Percentiles rank a stretch among this genome's conserved stretches.
These are phyloP conservation scores for Microascus cirrosus DNA, from an alignment of 2,329 filamentous ascomycete species.

Conservation along the genomic window DNA sequence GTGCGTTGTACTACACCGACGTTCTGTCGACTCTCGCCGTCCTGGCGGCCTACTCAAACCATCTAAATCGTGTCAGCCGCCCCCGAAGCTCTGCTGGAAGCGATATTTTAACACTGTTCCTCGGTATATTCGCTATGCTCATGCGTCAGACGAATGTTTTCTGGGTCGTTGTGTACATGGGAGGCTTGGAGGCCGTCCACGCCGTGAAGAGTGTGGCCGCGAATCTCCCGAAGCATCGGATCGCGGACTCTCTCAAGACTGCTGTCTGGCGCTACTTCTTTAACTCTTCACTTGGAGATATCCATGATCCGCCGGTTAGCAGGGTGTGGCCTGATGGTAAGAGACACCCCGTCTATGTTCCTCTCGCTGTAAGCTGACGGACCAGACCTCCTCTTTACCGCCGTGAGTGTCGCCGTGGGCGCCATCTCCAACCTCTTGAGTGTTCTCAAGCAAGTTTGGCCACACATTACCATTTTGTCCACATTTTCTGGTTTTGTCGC, in stretches of 20 bases:
- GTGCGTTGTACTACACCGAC: constrained; percentile 90
- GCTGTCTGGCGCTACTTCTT: constrained; percentile 4
- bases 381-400: constrained; percentile 42
- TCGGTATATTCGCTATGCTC: constrained; percentile 56
- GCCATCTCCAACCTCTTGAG: constrained; percentile 34
- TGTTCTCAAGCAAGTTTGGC: constrained; percentile 39
- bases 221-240: background rate
- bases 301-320: constrained; percentile 43
- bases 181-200: constrained; percentile 45
- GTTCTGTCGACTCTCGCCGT: constrained; percentile 70
- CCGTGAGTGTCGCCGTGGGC: constrained; percentile 53
- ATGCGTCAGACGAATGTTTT: constrained; percentile 97
- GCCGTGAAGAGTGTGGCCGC: constrained; percentile 32
- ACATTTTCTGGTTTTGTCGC: constrained; percentile 65
- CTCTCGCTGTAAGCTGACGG: constrained; percentile 7
- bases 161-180: constrained; percentile 76
- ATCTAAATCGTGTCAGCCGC: constrained; percentile 31
- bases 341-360: constrained; percentile 6
- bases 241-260: background rate
- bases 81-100: constrained; percentile 20
- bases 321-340: constrained; percentile 39
- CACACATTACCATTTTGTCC: constrained; percentile 49
- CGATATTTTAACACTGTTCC: constrained; percentile 31
- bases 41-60: constrained; percentile 53
- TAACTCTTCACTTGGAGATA: constrained; percentile 35